Conservation (phyloP, 306 rosid species). For the Phaseolus lunatus region DNA sequence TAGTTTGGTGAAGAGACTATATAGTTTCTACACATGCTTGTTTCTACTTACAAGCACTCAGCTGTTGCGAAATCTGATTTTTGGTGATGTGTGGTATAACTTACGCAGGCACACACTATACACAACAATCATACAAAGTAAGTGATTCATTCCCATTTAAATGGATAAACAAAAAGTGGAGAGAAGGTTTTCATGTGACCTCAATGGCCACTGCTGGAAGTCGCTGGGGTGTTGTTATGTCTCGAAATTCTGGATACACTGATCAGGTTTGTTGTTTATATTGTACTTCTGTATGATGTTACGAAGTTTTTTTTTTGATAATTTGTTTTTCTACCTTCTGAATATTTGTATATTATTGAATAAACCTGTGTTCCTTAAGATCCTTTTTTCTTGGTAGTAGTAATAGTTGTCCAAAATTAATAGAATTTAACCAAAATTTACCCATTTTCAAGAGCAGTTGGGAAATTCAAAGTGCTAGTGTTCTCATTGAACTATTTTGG, state of each 20-base stretch:
- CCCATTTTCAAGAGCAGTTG: not conserved
- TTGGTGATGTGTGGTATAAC: constrained; percentile 13
- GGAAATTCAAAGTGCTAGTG: not conserved
- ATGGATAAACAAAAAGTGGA: constrained; percentile 99
- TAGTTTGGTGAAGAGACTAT: no score
- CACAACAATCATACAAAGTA: constrained; percentile 98
- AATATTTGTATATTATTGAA: constrained; percentile 8
- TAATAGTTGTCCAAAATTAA: no score
- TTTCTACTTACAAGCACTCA: not conserved
- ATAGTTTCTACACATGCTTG: no score
- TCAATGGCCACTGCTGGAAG: constrained; percentile 99
- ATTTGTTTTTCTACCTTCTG: not conserved
- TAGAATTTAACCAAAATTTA: no score
- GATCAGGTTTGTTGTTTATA: constrained; percentile 73
- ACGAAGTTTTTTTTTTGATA: not conserved
- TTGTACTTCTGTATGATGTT: not conserved
- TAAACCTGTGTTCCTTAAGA: not conserved
- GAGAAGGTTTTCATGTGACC: constrained; percentile 97
- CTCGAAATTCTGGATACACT: constrained; percentile 93
- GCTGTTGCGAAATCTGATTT: not conserved
- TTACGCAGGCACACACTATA: constrained; percentile 82
- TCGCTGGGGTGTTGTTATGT: constrained; percentile 99
- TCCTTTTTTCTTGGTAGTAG: not conserved
- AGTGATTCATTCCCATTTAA: constrained; percentile 98
- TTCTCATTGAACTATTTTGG: not conserved